Percentiles rank a stretch among this genome's conserved stretches.
These are phyloP conservation scores for Thoreauomyces humboldtii DNA, from an alignment of 192 early-diverging fungal genomes.

Conservation along the genomic window DNA sequence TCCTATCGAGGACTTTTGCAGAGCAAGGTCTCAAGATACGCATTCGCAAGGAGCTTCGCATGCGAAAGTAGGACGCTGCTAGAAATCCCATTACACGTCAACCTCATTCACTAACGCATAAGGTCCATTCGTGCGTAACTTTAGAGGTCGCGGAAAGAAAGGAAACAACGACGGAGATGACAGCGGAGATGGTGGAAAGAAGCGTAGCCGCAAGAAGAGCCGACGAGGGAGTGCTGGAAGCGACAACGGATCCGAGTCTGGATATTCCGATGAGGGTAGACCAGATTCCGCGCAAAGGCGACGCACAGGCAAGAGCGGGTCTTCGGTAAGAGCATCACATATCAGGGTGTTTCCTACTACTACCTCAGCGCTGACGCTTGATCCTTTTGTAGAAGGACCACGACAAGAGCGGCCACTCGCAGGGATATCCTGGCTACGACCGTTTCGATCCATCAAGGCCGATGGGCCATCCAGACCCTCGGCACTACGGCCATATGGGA, in stretches of 20 bases:
- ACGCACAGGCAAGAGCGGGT: constrained; percentile 3
- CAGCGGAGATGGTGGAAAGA: constrained; percentile 10
- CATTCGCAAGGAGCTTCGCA: constrained; percentile 80
- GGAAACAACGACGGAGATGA: constrained; percentile 6
- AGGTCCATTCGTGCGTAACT: neutral
- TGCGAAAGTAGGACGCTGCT: constrained; percentile 33
- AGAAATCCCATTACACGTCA: neutral
- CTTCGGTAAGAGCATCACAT: constrained; percentile 5
- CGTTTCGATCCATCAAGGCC: constrained; percentile 11
- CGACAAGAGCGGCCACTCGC: neutral
- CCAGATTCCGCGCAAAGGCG: constrained; percentile 13
- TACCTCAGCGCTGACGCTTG: neutral
- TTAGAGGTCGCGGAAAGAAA: constrained; percentile 19
- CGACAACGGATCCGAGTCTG: constrained; percentile 21
- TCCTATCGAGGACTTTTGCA: constrained; percentile 85
- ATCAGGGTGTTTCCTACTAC: neutral
- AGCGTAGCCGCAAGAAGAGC: constrained; percentile 25
- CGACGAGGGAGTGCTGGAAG: constrained; percentile 18
- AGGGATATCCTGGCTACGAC: constrained; percentile 12
- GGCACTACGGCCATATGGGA: constrained; percentile 18
- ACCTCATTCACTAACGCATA: neutral
- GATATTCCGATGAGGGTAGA: constrained; percentile 17
- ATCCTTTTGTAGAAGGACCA: neutral
- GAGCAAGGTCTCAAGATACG: constrained; percentile 95
- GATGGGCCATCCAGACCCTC: constrained; percentile 16